Evolutionary conservation across 2,329 filamentous ascomycete genomes (phyloP).

Genomic region (Colletotrichum incanum): DNA sequence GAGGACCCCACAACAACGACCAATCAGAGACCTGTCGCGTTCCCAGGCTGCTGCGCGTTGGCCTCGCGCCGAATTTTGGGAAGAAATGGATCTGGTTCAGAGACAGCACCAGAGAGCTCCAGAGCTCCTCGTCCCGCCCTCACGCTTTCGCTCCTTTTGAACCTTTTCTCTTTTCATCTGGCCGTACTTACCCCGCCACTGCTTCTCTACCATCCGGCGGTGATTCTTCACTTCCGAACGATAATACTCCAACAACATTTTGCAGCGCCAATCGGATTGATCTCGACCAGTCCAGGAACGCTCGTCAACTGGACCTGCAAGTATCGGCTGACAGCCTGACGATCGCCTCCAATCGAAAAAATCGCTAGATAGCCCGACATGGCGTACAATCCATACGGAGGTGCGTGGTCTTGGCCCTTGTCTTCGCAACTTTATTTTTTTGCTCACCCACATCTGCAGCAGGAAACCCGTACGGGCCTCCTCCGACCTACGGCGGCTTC

Average conservation of each 20-base stretch:
- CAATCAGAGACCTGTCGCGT: conserved; percentile 44
- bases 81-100: conserved; percentile 22
- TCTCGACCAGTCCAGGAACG: neutral
- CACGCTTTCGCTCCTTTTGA: neutral
- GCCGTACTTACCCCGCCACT: no score
- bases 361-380: conserved; percentile 52
- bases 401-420: conserved; percentile 52
- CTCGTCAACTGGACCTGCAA: neutral
- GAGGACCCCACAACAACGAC: neutral
- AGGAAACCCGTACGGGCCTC: conserved; percentile 78
- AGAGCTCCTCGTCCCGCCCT: conserved; percentile 23
- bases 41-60: conserved; percentile 33
- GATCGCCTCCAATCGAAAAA: conserved; percentile 6
- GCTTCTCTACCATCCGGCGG: neutral
- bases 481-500: conserved; percentile 81
- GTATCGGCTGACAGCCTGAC: neutral
- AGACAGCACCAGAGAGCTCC: conserved; percentile 12
- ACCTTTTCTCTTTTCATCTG: neutral
- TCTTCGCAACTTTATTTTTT: neutral
- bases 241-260: neutral
- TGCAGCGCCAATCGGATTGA: neutral
- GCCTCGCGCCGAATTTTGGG: conserved; percentile 43
- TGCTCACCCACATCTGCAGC: conserved; percentile 43
- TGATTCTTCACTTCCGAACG: neutral
- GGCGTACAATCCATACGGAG: conserved; percentile 75